Base-by-base conservation (phyloP, 129 eudicot genomes). In the Cynara cardunculus region DNA sequence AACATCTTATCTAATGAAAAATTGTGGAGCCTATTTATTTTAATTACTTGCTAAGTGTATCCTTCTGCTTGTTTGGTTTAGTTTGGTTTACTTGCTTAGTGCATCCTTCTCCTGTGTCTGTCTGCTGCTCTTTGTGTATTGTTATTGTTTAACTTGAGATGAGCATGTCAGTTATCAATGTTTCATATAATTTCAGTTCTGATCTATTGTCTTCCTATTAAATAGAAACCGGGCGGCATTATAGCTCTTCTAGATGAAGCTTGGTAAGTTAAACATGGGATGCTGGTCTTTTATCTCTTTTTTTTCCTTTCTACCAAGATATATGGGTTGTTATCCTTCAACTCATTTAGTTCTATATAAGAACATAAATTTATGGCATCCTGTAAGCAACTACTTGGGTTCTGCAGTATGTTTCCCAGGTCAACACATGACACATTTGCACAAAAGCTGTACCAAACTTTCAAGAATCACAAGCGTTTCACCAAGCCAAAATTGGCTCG, bases 211-310 rank as follows among this genome's bases (percentile, higher is more conserved):
- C 22, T 84, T 82, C 77, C 62, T 41, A 21, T 71, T 86, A 81
- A 82, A 68, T 88, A 96, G 99, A 96, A 96, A 90, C 98, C 98
- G 5, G 99, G 99, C 70, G 99, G 99, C 80, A 96, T 96, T 73
- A 96, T 96, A 75, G 93, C 99, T 82, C 99, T 96, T 86, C 93
- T 96, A 19, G 99, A 96, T 78, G 98, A 96, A 93, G 99, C 99
- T 80, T 96, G 99, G 99, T 96, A 91, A 90, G 97, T 84, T 34
- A 62, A 62, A 30, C n/a, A 27, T 24, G 67, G 78, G 16, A 73
- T 64, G 19, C 13, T 80, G 27, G 39, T 26, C 24, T 62, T 32
- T 39, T 49, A n/a, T 70, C 7, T 56, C 10, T 49, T 66, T 53
- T 5, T 64, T 37, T 81, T n/a, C n/a, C 37, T 49, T 24, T 62